Conservation (phyloP, 768 basidiomycete genomes). For the Lentinula boryana region DNA sequence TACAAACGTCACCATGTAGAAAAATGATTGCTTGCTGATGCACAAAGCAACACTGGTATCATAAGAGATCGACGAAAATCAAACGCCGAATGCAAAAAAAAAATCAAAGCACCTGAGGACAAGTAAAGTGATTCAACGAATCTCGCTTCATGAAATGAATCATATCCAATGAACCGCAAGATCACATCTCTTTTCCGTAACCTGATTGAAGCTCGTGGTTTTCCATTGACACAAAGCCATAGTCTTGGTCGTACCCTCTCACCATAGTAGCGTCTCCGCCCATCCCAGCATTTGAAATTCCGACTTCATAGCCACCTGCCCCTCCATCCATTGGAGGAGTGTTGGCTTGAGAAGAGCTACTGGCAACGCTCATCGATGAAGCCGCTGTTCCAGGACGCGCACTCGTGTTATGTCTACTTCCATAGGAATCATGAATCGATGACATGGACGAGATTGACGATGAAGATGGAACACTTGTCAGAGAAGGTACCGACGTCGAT, state of each 20-base stretch:
- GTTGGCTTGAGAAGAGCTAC: constrained; percentile 75
- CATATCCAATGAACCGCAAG: neutral
- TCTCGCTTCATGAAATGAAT: neutral
- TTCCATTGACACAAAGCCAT: constrained; percentile 79
- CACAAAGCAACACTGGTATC: too few relatives aligned
- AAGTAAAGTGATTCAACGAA: too few relatives aligned
- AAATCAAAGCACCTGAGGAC: too few relatives aligned
- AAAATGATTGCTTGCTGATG: too few relatives aligned
- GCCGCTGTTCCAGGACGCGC: constrained; percentile 73
- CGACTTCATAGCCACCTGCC: constrained; percentile 39
- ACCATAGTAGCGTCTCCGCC: neutral
- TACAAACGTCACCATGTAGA: too few relatives aligned
- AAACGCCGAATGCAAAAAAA: too few relatives aligned
- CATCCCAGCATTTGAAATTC: neutral
- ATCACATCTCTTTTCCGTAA: constrained; percentile 6
- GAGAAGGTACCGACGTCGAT: constrained; percentile 1
- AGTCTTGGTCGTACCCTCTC: constrained; percentile 47
- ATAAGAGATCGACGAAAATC: too few relatives aligned
- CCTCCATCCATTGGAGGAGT: constrained; percentile 72
- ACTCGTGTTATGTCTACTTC: constrained; percentile 25
- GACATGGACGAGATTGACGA: constrained; percentile 25
- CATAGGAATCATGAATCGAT: constrained; percentile 24
- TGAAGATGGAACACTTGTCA: constrained; percentile 6
- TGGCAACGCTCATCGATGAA: constrained; percentile 71
- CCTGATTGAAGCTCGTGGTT: constrained; percentile 43